Conservation (phyloP, 2,329 filamentous ascomycete species). For the Conoideocrella luteorostrata region DNA sequence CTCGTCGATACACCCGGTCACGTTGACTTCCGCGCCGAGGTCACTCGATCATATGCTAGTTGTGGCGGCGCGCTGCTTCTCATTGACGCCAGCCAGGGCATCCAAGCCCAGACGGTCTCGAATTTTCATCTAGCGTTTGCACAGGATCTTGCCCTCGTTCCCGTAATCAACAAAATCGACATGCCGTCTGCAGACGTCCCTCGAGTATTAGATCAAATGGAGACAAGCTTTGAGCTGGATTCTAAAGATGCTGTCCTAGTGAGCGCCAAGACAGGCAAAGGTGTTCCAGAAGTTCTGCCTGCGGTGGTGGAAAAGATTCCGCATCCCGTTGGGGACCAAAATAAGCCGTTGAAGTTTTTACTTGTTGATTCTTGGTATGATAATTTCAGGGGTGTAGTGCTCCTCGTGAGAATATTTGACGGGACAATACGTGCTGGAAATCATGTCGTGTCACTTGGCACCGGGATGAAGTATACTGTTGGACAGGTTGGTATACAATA, state of each 20-base stretch:
- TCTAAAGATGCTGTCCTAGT: slow-evolving; percentile 63
- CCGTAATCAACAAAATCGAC: slow-evolving; percentile 96
- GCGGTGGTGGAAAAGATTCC: slow-evolving; percentile 82
- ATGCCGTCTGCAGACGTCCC: slow-evolving; percentile 83
- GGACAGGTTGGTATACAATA: slow-evolving; percentile 98
- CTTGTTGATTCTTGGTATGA: slow-evolving; percentile 99
- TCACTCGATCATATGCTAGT: slow-evolving; percentile 90
- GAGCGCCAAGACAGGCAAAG: slow-evolving; percentile 89
- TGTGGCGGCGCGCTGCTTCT: slow-evolving; percentile 89
- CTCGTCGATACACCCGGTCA: slow-evolving; percentile 95
- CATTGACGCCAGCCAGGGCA: slow-evolving; percentile 91
- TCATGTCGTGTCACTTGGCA: slow-evolving; percentile 80
- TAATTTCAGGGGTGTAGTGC: slow-evolving; percentile 86
- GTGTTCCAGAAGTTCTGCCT: slow-evolving; percentile 77
- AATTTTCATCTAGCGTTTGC: slow-evolving; percentile 98
- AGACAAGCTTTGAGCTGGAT: slow-evolving; percentile 80
- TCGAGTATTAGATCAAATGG: slow-evolving; percentile 79
- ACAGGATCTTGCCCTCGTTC: slow-evolving; percentile 78
- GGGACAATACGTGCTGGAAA: slow-evolving; percentile 79
- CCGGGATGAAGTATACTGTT: slow-evolving; percentile 81
- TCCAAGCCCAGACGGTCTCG: slow-evolving; percentile 96
- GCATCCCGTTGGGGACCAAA: slow-evolving; percentile 65
- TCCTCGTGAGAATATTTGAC: slow-evolving; percentile 87
- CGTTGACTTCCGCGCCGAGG: slow-evolving; percentile 95
- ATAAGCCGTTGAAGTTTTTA: slow-evolving; percentile 71